phyloP scores from a whole-genome alignment of 768 basidiomycete genomes.

The Tricholoma bakamatsutake region DNA sequence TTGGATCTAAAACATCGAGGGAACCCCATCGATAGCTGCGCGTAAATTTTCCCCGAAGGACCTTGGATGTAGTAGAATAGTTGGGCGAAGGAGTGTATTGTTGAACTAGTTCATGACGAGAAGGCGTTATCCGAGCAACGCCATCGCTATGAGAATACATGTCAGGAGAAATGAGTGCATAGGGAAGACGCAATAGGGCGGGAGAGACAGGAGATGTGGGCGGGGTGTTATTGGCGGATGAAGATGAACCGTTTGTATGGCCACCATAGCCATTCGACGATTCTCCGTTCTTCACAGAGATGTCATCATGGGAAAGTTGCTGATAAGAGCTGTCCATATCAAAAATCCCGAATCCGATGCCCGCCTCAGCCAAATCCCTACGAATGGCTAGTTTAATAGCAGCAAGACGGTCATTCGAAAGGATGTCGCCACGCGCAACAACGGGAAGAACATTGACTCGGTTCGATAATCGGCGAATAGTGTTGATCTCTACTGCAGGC shows the following conservation, averaged over 20 bases:
- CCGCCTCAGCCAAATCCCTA: conserved; percentile 75
- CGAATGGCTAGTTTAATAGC: conserved; percentile 77
- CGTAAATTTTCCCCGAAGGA: conserved; percentile 56
- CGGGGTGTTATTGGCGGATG: conserved; percentile 50
- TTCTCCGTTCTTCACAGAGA: conserved; percentile 45
- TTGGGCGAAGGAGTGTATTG: conserved; percentile 64
- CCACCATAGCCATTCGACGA: conserved; percentile 44
- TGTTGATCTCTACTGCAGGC: conserved; percentile 64
- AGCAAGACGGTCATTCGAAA: conserved; percentile 76
- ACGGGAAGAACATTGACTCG: conserved; percentile 88
- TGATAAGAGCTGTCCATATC: conserved; percentile 61
- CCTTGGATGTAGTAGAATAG: conserved; percentile 36
- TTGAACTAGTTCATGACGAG: conserved; percentile 67
- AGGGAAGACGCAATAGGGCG: conserved; percentile 65
- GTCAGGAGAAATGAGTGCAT: conserved; percentile 80
- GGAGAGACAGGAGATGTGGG: conserved; percentile 62
- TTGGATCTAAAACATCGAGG: conserved; percentile 73
- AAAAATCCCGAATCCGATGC: conserved; percentile 88
- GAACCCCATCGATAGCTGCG: conserved; percentile 81
- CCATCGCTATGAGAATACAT: conserved; percentile 82
- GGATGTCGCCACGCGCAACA: conserved; percentile 72
- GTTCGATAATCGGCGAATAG: conserved; percentile 73
- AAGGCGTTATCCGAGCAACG: conserved; percentile 47
- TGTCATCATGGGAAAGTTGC: conserved; percentile 38
- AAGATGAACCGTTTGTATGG: conserved; percentile 46